Conservation (phyloP, 129 eudicot genomes). For the Flaveria ramosissima region DNA sequence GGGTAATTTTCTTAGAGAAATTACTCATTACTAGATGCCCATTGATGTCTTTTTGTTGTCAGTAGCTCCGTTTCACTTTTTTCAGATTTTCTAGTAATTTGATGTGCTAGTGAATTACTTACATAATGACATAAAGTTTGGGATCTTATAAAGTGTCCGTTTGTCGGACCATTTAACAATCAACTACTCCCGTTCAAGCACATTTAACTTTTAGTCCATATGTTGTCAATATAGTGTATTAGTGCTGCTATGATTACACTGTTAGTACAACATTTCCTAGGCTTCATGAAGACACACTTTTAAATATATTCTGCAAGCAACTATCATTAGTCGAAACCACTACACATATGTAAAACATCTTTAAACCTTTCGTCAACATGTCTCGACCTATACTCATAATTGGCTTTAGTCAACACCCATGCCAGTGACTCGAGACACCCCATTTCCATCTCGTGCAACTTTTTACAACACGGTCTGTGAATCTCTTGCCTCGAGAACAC, state of each 20-base stretch:
- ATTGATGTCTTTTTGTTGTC: slow-evolving; percentile 7
- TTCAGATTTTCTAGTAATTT: slow-evolving; percentile 12
- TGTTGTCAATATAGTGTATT: not conserved
- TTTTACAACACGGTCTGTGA: slow-evolving; percentile 30
- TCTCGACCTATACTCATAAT: not conserved
- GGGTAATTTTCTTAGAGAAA: not conserved
- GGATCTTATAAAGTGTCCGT: slow-evolving; percentile 11
- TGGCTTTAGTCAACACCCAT: slow-evolving; percentile 23
- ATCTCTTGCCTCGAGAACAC: slow-evolving; percentile 13
- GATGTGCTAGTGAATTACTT: not conserved
- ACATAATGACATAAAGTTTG: not conserved
- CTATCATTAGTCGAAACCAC: not conserved
- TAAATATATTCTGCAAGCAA: not conserved
- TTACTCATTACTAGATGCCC: slow-evolving; percentile 7
- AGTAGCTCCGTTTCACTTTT: not conserved
- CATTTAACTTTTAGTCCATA: not conserved
- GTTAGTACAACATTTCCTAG: not conserved
- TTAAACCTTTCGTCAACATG: slow-evolving; percentile 17
- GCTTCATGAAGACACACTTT: not conserved
- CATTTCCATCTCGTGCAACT: slow-evolving; percentile 23
- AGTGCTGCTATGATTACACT: not conserved
- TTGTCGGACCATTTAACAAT: not conserved
- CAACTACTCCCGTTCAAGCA: not conserved
- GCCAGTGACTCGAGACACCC: slow-evolving; percentile 32
- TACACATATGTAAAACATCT: slow-evolving; percentile 10